Evolutionary conservation across 2,329 filamentous ascomycete species (phyloP).

Genomic region (Beauveria brongniartii): DNA sequence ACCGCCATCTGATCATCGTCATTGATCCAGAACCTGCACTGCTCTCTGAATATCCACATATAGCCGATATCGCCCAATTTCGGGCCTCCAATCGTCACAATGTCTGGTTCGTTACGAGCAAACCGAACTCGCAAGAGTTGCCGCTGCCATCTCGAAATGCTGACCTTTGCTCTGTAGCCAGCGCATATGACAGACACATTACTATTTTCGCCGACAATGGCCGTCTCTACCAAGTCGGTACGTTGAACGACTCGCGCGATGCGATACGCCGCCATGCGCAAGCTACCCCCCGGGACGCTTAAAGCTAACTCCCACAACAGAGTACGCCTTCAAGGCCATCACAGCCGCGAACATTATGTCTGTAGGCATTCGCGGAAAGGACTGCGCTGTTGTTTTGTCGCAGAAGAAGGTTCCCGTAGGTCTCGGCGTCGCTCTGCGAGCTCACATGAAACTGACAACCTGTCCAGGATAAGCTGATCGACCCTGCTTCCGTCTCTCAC

Average conservation of each 20-base stretch:
- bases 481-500: conserved; percentile 92
- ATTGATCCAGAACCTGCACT: neutral
- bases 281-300: conserved; percentile 10
- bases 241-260: conserved; percentile 30
- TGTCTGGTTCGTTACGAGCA: conserved; percentile 38
- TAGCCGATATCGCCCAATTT: neutral
- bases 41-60: neutral
- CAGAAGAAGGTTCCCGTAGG: conserved; percentile 99
- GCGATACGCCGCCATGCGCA: conserved; percentile 6
- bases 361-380: conserved; percentile 89
- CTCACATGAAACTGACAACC: conserved; percentile 1
- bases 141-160: conserved; percentile 19
- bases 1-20: conserved; percentile 18
- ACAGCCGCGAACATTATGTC: conserved; percentile 99
- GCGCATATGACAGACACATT: conserved; percentile 96
- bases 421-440: conserved; percentile 14
- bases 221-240: conserved; percentile 98
- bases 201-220: conserved; percentile 99
- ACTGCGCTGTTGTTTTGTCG: conserved; percentile 92
- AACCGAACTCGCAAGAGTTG: conserved; percentile 13
- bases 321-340: conserved; percentile 99
- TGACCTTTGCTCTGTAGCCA: conserved; percentile 30
- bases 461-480: conserved; percentile 91
- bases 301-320: conserved; percentile 38
- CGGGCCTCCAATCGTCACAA: conserved; percentile 29